Conservation (phyloP, 83 land plant species). For the Picea engelmannii region DNA sequence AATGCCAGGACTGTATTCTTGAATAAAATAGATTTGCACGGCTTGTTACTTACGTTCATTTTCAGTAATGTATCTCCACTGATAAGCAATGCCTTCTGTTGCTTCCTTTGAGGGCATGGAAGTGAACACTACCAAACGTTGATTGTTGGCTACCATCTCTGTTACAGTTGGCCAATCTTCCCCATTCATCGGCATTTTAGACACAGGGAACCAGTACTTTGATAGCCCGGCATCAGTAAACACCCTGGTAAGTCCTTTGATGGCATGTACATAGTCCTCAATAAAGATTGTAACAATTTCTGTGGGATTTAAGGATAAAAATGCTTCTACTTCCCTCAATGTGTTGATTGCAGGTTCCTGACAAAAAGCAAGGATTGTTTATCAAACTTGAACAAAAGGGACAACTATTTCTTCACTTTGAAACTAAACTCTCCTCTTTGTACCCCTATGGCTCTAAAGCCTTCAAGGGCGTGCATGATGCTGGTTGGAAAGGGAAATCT, state of each 20-base stretch:
- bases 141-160: constrained; percentile 64
- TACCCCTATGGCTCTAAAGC: not conserved
- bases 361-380: constrained; percentile 1
- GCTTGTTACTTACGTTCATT: constrained; percentile 64
- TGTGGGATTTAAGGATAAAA: constrained; percentile 78
- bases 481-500: not conserved
- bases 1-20: not conserved
- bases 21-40: not conserved
- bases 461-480: not conserved
- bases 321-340: constrained; percentile 79
- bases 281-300: constrained; percentile 93
- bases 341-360: constrained; percentile 90
- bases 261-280: constrained; percentile 90
- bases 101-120: constrained; percentile 75
- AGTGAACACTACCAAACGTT: constrained; percentile 75
- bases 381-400: not conserved
- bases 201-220: constrained; percentile 83
- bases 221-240: constrained; percentile 63
- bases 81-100: constrained; percentile 84
- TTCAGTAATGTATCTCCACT: constrained; percentile 82
- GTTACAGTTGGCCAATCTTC: constrained; percentile 81
- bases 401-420: not conserved
- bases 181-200: constrained; percentile 76
- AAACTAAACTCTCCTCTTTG: not conserved
- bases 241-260: constrained; percentile 68